A percentile compares a stretch with the other conserved stretches of the same genome.
phyloP scores from a whole-genome alignment of 805 yeast genomes.

The Diddensiella transvaalensis region DNA sequence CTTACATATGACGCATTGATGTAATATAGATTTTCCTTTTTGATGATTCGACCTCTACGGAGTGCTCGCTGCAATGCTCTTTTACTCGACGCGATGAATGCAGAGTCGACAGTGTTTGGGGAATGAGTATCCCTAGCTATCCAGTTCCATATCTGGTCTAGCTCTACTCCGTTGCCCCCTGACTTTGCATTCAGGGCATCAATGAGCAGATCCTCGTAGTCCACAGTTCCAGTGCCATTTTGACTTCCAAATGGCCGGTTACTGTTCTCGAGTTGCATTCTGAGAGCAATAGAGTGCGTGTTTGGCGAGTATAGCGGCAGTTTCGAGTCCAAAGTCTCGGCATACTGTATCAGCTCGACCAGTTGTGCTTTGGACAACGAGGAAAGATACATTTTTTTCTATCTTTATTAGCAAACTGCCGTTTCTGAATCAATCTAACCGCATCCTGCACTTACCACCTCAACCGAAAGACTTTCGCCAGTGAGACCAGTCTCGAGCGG shows the following conservation, averaged over 20 bases:
- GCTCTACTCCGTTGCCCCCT: slow-evolving; percentile 28
- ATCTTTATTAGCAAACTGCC: not conserved
- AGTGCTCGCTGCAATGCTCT: slow-evolving; percentile 38
- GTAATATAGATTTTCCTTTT: slow-evolving; percentile 29
- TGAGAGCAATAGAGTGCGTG: slow-evolving; percentile 32
- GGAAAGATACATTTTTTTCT: slow-evolving; percentile 36
- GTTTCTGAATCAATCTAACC: not conserved
- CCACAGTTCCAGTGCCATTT: slow-evolving; percentile 22
- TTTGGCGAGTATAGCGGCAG: slow-evolving; percentile 39
- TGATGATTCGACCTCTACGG: slow-evolving; percentile 33
- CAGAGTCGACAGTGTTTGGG: slow-evolving; percentile 29
- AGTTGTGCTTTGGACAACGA: slow-evolving; percentile 39
- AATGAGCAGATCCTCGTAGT: slow-evolving; percentile 34
- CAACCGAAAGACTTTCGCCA: slow-evolving; percentile 33
- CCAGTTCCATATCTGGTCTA: slow-evolving; percentile 28
- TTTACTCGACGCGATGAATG: slow-evolving; percentile 35
- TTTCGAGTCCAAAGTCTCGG: slow-evolving; percentile 36
- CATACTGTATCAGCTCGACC: slow-evolving; percentile 37
- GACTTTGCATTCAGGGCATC: slow-evolving; percentile 32
- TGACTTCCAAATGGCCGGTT: slow-evolving; percentile 23
- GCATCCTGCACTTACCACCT: slow-evolving; percentile 22
- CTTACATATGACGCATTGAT: slow-evolving; percentile 27
- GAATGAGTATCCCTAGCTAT: slow-evolving; percentile 26
- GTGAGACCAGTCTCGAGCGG: slow-evolving; percentile 38
- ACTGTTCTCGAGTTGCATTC: slow-evolving; percentile 32